Evolutionary conservation across 441 rosid genomes (phyloP), one percentile per base, ranked within the genome.

Genomic region (Erysimum cheiri): DNA sequence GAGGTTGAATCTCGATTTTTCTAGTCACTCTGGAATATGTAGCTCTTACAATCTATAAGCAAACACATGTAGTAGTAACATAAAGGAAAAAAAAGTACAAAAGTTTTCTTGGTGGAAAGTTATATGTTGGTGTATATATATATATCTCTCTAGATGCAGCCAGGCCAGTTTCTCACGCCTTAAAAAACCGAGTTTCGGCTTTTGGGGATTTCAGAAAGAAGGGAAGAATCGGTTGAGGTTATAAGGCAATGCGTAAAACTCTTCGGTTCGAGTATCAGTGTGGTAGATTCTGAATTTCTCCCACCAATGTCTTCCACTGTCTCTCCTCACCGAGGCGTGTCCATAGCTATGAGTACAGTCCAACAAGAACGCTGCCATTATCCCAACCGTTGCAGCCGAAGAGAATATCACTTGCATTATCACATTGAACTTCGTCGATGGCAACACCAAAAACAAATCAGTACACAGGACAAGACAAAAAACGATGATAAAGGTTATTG

Each of bases 301-400:
- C 93, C 95, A 88, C 95, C 98, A 92, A 53, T 90, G 96, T 67
- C 96, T 80, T 52, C 96, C 96, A 57, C 90, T 84, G 73, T 92
- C 96, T 60, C 81, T 81, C 63, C 87, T 64, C 28, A 82, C 82
- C 0, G 85, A 64, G 62, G 39, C 67, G 48, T 88, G 81, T 31
- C 88, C 80, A 2, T 70, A 60, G 71, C 88, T 78, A 57, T 87
- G 98, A 72, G 92, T 87, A 75, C 69, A 8, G 58, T 93, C 97
- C 82, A 93, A 63, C 33, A 83, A 70, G 72, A 41, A 83, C 0
- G 92, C 95, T 3, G 84, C 76, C 14, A 83, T 49, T 13, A 87
- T 36, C 32, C 84, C 93, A 70, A 90, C 93, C 0, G 95, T 85
- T 39, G 96, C 90, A 2, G 92, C 85, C n/a, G 98, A 90, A 6